phyloP scores from a whole-genome alignment of 176 grass and related monocot genomes.

The Zea mays region DNA sequence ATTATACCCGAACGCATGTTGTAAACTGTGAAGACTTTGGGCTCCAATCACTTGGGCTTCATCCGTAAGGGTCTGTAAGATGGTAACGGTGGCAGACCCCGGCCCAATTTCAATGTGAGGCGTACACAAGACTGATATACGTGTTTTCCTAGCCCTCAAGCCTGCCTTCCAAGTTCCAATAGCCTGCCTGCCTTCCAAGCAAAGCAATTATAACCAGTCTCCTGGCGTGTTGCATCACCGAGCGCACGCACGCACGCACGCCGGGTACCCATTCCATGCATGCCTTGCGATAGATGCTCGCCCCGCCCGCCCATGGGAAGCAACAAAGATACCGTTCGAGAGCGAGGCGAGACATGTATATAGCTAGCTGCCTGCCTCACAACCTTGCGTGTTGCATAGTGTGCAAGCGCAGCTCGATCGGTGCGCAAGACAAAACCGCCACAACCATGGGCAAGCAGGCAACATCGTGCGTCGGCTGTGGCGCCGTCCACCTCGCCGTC shows the following conservation, averaged over 20 bases:
- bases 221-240: neutral
- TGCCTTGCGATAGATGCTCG: neutral
- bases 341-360: too few species aligned
- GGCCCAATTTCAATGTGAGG: too few species aligned
- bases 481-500: conserved; percentile 12
- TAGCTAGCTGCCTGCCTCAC: too few species aligned
- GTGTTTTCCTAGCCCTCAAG: neutral
- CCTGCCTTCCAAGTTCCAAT: too few species aligned
- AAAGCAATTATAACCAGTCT: conserved; percentile 22
- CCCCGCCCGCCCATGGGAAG: conserved; percentile 1
- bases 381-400: neutral
- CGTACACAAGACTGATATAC: too few species aligned
- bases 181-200: neutral
- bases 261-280: conserved; percentile 28
- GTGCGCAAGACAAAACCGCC: too few species aligned
- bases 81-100: too few species aligned
- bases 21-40: too few species aligned
- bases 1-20: too few species aligned
- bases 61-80: too few species aligned
- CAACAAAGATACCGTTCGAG: neutral
- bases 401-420: neutral
- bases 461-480: neutral
- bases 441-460: neutral
- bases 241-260: conserved; percentile 15
- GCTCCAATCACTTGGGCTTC: too few species aligned